Evolutionary conservation across 78 protist species (phyloP).

Genomic region (Dictyostelium brefeldianum): DNA sequence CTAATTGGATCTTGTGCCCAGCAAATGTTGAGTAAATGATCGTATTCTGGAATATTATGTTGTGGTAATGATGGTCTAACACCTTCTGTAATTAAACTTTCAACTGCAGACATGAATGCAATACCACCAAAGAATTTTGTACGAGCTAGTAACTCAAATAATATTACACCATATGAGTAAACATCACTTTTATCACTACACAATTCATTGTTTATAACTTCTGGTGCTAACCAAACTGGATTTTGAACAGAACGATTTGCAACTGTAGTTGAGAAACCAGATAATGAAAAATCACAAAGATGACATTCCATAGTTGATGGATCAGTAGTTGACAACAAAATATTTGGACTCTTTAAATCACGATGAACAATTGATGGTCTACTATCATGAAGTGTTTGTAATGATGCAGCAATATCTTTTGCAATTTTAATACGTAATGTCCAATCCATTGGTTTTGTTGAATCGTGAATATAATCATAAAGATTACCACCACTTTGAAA

Average conservation of each 20-base stretch:
- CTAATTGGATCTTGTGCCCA: slow-evolving; percentile 73
- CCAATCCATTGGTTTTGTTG: slow-evolving; percentile 40
- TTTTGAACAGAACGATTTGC: slow-evolving; percentile 65
- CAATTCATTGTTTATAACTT: slow-evolving; percentile 65
- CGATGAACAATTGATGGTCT: slow-evolving; percentile 75
- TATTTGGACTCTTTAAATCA: slow-evolving; percentile 73
- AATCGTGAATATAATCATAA: slow-evolving; percentile 56
- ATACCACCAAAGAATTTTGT: slow-evolving; percentile 38
- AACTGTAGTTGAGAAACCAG: slow-evolving; percentile 65
- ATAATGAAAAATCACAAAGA: slow-evolving; percentile 73
- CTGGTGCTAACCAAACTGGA: slow-evolving; percentile 87
- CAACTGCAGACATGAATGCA: slow-evolving; percentile 67
- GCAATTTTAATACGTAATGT: slow-evolving; percentile 37
- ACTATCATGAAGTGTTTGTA: slow-evolving; percentile 58
- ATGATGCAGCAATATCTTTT: slow-evolving; percentile 38
- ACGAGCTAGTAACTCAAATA: slow-evolving; percentile 64
- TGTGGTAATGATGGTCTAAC: slow-evolving; percentile 72
- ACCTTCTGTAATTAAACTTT: slow-evolving; percentile 65
- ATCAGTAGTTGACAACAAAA: slow-evolving; percentile 40
- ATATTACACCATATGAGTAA: slow-evolving; percentile 70
- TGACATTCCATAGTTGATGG: slow-evolving; percentile 35
- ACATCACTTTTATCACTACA: slow-evolving; percentile 73
- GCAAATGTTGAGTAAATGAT: slow-evolving; percentile 19
- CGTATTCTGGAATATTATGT: slow-evolving; percentile 33
- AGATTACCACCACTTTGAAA: slow-evolving; percentile 80